Conservation (phyloP, 345 rosid species). For the Gossypium arboreum region DNA sequence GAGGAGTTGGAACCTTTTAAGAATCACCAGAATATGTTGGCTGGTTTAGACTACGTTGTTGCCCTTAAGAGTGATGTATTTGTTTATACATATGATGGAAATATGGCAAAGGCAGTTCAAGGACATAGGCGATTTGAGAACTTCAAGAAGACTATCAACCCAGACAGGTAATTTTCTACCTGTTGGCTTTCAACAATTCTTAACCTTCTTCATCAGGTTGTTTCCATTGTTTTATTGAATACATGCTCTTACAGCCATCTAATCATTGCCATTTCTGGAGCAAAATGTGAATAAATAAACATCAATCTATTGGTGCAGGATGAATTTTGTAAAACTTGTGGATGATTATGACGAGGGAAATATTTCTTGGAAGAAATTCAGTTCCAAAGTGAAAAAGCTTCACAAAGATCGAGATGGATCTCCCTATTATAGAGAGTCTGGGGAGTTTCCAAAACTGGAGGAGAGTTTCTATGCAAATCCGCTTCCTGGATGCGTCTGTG, state of each 20-base stretch:
- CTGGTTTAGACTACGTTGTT: conserved; percentile 85
- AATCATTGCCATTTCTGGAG: neutral
- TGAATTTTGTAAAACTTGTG: conserved; percentile 76
- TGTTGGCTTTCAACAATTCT: neutral
- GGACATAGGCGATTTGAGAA: conserved; percentile 86
- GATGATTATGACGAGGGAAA: conserved; percentile 72
- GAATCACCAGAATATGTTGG: conserved; percentile 89
- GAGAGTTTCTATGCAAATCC: conserved; percentile 94
- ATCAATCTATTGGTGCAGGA: conserved; percentile 40
- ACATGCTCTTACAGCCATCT: neutral
- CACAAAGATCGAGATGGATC: conserved; percentile 69
- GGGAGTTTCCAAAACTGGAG: conserved; percentile 83
- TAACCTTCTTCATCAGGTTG: neutral
- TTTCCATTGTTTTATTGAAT: conserved; percentile 10
- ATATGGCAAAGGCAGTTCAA: conserved; percentile 98
- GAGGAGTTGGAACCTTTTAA: conserved; percentile 57
- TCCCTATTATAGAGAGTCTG: conserved; percentile 67
- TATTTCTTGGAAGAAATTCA: conserved; percentile 83
- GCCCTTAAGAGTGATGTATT: conserved; percentile 88
- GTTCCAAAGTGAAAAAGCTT: conserved; percentile 76
- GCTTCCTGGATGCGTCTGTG: conserved; percentile 82
- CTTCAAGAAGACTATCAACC: conserved; percentile 82
- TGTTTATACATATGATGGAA: conserved; percentile 87
- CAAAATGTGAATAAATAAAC: neutral
- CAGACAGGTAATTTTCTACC: conserved; percentile 58